These are phyloP conservation scores for Fraxinus sp. DNA, from an alignment of 305 asterid species.

Conservation along the genomic window DNA sequence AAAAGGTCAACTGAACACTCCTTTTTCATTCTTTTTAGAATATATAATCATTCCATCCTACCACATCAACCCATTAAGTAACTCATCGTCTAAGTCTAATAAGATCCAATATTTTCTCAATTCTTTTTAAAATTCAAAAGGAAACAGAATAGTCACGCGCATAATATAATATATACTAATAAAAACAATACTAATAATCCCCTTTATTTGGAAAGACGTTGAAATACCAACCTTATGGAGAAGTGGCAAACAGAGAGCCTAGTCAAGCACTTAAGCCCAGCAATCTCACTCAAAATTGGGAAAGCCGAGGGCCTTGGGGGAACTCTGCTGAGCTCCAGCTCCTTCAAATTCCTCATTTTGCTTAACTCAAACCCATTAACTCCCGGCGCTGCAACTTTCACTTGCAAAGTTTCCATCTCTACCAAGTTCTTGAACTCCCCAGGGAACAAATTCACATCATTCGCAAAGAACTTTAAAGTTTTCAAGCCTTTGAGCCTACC, in stretches of 20 bases:
- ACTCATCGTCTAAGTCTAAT: background rate
- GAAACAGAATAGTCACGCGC: background rate
- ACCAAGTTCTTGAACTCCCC: slow-evolving; percentile 59
- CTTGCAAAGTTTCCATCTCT: slow-evolving; percentile 74
- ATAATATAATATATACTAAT: background rate
- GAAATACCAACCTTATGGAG: slow-evolving; percentile 63
- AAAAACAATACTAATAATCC: background rate
- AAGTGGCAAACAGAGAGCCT: slow-evolving; percentile 87
- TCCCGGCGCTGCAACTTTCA: slow-evolving; percentile 63
- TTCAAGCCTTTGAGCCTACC: slow-evolving; percentile 63
- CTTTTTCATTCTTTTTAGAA: background rate
- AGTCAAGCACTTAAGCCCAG: slow-evolving; percentile 69
- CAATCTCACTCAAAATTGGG: slow-evolving; percentile 64
- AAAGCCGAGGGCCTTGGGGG: slow-evolving; percentile 74
- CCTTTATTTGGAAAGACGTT: background rate
- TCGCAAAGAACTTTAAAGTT: slow-evolving; percentile 75
- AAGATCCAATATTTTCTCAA: background rate
- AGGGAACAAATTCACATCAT: slow-evolving; percentile 77
- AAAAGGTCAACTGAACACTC: background rate
- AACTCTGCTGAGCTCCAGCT: slow-evolving; percentile 79
- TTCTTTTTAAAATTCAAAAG: background rate
- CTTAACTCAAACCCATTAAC: slow-evolving; percentile 71
- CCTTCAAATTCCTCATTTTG: slow-evolving; percentile 67
- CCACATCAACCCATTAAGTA: background rate
- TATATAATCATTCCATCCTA: background rate